A percentile compares a stretch with the other conserved stretches of the same genome.
phyloP scores from a whole-genome alignment of 352 stramenopile genomes.

The Phytophthora meadii region DNA sequence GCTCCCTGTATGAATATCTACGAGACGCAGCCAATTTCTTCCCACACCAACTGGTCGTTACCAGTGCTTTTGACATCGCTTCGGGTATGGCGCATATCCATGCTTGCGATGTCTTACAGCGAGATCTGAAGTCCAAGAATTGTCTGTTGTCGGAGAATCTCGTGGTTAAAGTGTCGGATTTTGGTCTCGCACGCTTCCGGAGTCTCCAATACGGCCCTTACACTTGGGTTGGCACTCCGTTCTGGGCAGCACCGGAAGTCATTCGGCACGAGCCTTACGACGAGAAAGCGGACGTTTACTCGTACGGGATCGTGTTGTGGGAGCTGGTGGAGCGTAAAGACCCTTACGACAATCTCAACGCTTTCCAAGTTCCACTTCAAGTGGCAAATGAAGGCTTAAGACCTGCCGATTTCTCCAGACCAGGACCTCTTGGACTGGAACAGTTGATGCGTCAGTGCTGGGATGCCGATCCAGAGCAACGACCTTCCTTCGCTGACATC shows the following conservation, averaged over 20 bases:
- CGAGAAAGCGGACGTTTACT: constrained; percentile 85
- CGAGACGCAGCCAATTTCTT: constrained; percentile 81
- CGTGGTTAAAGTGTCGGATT: constrained; percentile 80
- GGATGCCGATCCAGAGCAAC: constrained; percentile 71
- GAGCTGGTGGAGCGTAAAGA: constrained; percentile 79
- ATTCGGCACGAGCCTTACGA: constrained; percentile 81
- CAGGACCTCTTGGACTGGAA: constrained; percentile 64
- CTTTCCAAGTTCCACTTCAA: constrained; percentile 77
- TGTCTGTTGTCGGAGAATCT: constrained; percentile 79
- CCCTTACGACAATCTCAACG: constrained; percentile 75
- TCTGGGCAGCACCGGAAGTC: constrained; percentile 80
- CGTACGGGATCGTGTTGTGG: constrained; percentile 77
- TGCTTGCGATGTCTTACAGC: constrained; percentile 59
- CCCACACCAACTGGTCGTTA: constrained; percentile 65
- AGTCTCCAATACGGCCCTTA: constrained; percentile 51
- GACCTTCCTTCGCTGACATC: constrained; percentile 69
- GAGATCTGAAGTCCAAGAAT: constrained; percentile 86
- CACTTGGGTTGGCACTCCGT: constrained; percentile 82
- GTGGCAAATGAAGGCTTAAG: constrained; percentile 77
- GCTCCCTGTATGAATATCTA: constrained; percentile 84
- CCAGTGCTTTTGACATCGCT: constrained; percentile 69
- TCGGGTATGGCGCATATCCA: constrained; percentile 74
- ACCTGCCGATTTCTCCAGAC: constrained; percentile 51
- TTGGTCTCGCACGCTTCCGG: constrained; percentile 70
- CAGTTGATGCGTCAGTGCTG: constrained; percentile 83